Evolutionary conservation across 2,329 filamentous ascomycete species (phyloP), one percentile per base, ranked within the genome.

Genomic region (Grosmannia huntii): DNA sequence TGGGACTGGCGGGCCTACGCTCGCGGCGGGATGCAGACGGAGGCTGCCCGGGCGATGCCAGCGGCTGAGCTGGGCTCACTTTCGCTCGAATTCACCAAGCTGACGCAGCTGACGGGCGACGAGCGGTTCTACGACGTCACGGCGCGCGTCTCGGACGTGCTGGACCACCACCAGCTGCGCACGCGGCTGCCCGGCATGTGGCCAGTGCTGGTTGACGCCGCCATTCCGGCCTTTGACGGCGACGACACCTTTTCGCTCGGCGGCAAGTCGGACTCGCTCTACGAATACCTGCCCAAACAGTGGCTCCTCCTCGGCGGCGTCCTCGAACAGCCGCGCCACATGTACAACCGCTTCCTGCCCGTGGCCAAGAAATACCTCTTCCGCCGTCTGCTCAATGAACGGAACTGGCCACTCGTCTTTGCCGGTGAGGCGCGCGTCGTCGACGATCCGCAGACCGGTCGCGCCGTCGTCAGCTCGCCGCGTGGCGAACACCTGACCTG

Each of bases 211-310:
- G 68, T 86, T 19, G 74, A 82, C 61, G 71, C 70, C 0, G 67
- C 69, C 62, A 79, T 78, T 0, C 83, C 84, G 5, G 73, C 83
- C 14, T 75, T 87, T 46, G 80, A 81, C 14, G 57, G 59, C 33
- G 72, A 79, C 54, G 77, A 84, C 61, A 70, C 78, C 50, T 82
- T 81, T 62, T 77, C 76, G 0, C 72, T 81, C 3, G 80, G 79
- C 51, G 79, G 75, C 44, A 79, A 78, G 74, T 74, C 77, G 4
- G 80, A 83, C 65, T 81, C 79, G 16, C 68, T 80, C 1, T 83
- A 82, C 61, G 81, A 83, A 65, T 92, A 87, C 67, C 78, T 88
- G 62, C 75, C 79, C 0, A 73, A 89, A 66, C 77, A 87, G 66
- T 82, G 83, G 65, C 71, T 87, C 54, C 72, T 89, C n/a, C 77